phyloP scores from a whole-genome alignment of 2,329 filamentous ascomycete genomes.

The Zymoseptoria passerinii region DNA sequence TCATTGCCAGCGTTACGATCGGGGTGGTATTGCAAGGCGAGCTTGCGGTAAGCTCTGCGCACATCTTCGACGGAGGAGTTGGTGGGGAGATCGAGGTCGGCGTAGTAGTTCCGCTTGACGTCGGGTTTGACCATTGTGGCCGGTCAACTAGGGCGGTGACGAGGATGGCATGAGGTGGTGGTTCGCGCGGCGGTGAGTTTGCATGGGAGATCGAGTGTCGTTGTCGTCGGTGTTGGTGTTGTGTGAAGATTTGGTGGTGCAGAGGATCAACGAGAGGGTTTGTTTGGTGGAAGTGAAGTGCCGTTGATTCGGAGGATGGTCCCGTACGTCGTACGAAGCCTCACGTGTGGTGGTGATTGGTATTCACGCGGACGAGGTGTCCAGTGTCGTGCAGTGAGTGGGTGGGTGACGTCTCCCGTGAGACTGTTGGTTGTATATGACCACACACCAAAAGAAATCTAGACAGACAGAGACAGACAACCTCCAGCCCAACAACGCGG shows the following conservation, averaged over 20 bases:
- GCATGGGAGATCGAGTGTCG: not conserved
- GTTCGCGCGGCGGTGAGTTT: not conserved
- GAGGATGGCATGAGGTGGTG: not conserved
- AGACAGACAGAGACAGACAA: too few species aligned
- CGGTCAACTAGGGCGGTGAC: not conserved
- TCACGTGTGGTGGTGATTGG: not conserved
- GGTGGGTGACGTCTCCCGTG: too few species aligned
- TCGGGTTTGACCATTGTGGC: constrained; percentile 30
- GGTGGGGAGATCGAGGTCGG: constrained; percentile 64
- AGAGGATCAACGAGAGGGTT: not conserved
- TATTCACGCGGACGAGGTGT: not conserved
- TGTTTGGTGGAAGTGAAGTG: not conserved
- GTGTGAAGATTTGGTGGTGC: not conserved
- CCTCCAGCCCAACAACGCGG: too few species aligned
- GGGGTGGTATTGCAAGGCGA: constrained; percentile 79
- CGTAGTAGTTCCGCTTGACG: constrained; percentile 41
- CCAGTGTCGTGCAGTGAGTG: too few species aligned
- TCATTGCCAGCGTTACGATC: constrained; percentile 82
- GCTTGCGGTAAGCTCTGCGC: constrained; percentile 77
- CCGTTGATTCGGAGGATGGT: not conserved
- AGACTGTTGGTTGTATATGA: too few species aligned
- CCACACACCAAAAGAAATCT: too few species aligned
- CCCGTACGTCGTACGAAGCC: not conserved
- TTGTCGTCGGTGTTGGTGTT: not conserved
- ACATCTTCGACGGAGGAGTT: constrained; percentile 65